phyloP scores from a whole-genome alignment of 2,329 filamentous ascomycete genomes.

The Trichoderma koningiopsis region DNA sequence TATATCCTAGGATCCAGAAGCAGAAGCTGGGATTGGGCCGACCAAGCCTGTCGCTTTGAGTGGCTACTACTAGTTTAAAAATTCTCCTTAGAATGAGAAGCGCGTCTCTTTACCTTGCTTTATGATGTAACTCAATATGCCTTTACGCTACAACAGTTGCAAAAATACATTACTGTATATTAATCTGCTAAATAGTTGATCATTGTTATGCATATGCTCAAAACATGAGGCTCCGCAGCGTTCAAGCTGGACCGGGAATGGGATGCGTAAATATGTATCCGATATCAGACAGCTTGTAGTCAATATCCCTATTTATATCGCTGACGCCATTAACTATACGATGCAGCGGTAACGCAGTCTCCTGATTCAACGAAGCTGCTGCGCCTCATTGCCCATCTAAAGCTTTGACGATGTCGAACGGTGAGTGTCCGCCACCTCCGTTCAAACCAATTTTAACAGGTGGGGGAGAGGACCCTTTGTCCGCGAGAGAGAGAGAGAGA shows the following conservation, averaged over 20 bases:
- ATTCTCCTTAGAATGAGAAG: background rate
- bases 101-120: background rate
- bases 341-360: background rate
- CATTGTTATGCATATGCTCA: background rate
- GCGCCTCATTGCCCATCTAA: background rate
- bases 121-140: background rate
- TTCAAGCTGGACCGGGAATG: background rate
- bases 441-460: background rate
- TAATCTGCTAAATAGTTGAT: too few species aligned
- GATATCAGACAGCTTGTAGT: background rate
- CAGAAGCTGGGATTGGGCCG: slow-evolving; percentile 68
- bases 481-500: background rate
- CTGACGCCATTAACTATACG: background rate
- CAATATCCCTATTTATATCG: background rate
- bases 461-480: background rate
- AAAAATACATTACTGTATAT: background rate
- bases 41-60: slow-evolving; percentile 23
- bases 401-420: background rate
- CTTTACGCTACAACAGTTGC: background rate
- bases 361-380: background rate
- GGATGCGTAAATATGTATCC: background rate
- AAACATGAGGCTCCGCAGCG: background rate
- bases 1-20: slow-evolving; percentile 78
- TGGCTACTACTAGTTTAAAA: background rate
- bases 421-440: background rate